Evolutionary conservation across 495 filamentous ascomycete species (phyloP), one percentile per base, ranked within the genome.

Genomic region (Podospora sp.): DNA sequence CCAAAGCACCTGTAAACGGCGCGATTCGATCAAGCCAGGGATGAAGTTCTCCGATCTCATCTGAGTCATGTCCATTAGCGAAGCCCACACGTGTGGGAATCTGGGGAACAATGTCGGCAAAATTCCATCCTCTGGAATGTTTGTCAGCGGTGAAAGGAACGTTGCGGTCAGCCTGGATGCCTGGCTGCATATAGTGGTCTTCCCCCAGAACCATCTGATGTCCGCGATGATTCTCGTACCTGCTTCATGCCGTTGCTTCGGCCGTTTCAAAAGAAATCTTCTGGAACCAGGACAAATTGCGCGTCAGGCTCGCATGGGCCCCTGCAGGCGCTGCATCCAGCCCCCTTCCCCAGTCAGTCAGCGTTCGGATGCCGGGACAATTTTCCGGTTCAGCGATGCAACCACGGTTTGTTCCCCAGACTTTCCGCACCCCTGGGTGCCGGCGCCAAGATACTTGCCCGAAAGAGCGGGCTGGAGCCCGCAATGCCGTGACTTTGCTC

Each of bases 201-300:
- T 14, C 40, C 40, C 12, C 52, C 29, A 35, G 26, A 59, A 27
- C 20, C 69, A 65, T 67, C 65, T 56, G 57, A 62, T 67, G 46
- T 67, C 25, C 22, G 27, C 16, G 18, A 18, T 63, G 60, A 63
- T 64, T 51, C 60, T 25, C 55, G 61, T 62, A 49, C 62, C 62
- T 71, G 68, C 68, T 64, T 65, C 64, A 67, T 65, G 53, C 69
- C 69, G 65, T 69, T 57, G 69, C 68, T 46, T 69, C 68, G 68
- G 69, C 70, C 72, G 74, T 74, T 76, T 74, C 69, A 73, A 59
- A 33, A 72, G 70, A 72, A 72, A 25, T 62, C 56, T 76, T 76
- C 74, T 76, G 72, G 74, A 76, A 76, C 70, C 65, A 64, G 59
- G 61, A 49, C 35, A 46, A 46, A 55, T 59, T 53, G 60, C 66